Evolutionary conservation across 345 rosid species (phyloP).

Genomic region (Mercurialis annua): DNA sequence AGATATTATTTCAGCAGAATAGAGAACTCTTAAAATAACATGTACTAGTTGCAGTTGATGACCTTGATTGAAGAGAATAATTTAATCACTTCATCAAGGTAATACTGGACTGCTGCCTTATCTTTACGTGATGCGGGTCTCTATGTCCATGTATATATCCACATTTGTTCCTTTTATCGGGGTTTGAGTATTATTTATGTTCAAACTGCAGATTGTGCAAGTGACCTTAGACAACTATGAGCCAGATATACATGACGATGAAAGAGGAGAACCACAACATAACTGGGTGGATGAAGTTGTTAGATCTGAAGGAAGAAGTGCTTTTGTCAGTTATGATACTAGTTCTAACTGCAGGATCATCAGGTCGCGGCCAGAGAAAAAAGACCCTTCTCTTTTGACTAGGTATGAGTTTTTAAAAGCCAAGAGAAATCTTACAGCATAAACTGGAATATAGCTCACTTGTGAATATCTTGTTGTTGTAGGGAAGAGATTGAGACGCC

Average conservation of each 20-base stretch:
- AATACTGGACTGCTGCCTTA: neutral
- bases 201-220: slow-evolving; percentile 57
- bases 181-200: slow-evolving; percentile 6
- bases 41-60: neutral
- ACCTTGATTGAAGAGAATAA: neutral
- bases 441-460: neutral
- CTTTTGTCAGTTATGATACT: slow-evolving; percentile 34
- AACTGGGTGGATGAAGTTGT: slow-evolving; percentile 98
- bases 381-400: slow-evolving; percentile 75
- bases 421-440: neutral
- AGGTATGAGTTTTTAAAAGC: slow-evolving; percentile 38
- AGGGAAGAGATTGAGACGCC: slow-evolving; percentile 93
- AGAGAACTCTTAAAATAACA: neutral
- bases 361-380: slow-evolving; percentile 62
- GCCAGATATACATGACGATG: slow-evolving; percentile 40
- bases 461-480: slow-evolving; percentile 14
- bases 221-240: slow-evolving; percentile 80
- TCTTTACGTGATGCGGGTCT: neutral
- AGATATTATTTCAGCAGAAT: neutral
- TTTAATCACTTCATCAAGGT: neutral
- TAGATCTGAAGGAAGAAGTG: slow-evolving; percentile 80
- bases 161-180: neutral
- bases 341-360: slow-evolving; percentile 50
- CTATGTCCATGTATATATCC: neutral
- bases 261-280: slow-evolving; percentile 59